phyloP scores from a whole-genome alignment of 345 rosid species.

The Moringa oleifera region DNA sequence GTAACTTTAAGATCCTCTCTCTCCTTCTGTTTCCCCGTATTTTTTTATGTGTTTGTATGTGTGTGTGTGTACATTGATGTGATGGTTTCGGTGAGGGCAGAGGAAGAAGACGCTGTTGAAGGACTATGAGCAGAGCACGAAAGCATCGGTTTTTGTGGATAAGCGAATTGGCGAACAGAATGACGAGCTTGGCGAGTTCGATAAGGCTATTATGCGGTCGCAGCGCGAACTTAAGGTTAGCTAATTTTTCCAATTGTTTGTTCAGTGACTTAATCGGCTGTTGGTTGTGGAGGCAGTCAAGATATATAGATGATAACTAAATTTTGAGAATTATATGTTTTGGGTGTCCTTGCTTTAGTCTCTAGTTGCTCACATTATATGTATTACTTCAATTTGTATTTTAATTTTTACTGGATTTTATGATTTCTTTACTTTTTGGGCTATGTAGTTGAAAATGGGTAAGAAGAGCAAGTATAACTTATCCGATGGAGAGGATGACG shows the following conservation, averaged over 20 bases:
- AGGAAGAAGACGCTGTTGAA: slow-evolving; percentile 75
- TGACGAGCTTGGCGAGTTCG: slow-evolving; percentile 67
- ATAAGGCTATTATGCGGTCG: slow-evolving; percentile 71
- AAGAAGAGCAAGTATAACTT: slow-evolving; percentile 76
- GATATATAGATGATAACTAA: background rate
- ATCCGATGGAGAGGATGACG: slow-evolving; percentile 87
- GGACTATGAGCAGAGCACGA: slow-evolving; percentile 75
- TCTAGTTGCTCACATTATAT: no score
- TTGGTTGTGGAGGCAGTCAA: background rate
- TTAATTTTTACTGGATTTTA: background rate
- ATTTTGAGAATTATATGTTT: slow-evolving; percentile 8
- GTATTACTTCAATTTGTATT: background rate
- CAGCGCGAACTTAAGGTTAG: slow-evolving; percentile 83
- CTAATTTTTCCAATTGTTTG: background rate
- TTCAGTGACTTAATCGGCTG: background rate
- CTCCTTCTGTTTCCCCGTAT: background rate
- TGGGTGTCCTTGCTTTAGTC: background rate
- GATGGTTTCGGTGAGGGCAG: slow-evolving; percentile 25
- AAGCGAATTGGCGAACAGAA: slow-evolving; percentile 82
- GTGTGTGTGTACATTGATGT: background rate
- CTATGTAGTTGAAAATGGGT: slow-evolving; percentile 43
- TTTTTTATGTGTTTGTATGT: background rate
- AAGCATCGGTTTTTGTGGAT: slow-evolving; percentile 66
- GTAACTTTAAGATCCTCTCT: slow-evolving; percentile 14
- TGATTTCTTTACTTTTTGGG: background rate